Percentiles rank a stretch among this genome's conserved stretches.
Evolutionary conservation across 306 rosid species (phyloP).

Genomic region (peach (Prunus persica)): DNA sequence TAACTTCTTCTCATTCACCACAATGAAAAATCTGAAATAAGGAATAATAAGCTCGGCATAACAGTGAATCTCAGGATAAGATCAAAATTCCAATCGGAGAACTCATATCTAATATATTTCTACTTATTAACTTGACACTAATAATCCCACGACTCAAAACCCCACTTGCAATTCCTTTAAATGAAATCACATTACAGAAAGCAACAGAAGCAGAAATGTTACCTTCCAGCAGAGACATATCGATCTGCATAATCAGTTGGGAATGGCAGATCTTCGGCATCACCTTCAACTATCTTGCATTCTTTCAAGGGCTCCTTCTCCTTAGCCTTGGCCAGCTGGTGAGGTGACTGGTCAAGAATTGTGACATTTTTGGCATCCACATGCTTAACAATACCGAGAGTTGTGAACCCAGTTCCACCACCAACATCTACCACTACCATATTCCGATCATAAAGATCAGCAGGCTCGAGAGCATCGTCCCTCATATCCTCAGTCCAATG

Average conservation of each 20-base stretch:
- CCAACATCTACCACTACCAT: slow-evolving; percentile 90
- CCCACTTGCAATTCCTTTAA: background rate
- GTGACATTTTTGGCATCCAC: slow-evolving; percentile 93
- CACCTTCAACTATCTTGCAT: slow-evolving; percentile 79
- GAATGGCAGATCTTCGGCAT: slow-evolving; percentile 87
- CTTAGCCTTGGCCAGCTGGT: slow-evolving; percentile 96
- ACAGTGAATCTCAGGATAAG: background rate
- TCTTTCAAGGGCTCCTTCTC: slow-evolving; percentile 83
- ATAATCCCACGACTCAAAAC: background rate
- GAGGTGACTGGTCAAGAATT: slow-evolving; percentile 91
- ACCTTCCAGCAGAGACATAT: slow-evolving; percentile 97
- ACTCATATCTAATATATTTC: background rate
- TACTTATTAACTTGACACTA: background rate
- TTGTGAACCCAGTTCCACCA: slow-evolving; percentile 90
- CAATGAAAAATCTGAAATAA: background rate
- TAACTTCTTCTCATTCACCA: slow-evolving; percentile 3
- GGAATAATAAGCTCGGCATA: background rate
- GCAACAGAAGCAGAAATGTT: slow-evolving; percentile 1
- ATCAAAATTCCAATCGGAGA: background rate
- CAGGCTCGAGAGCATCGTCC: slow-evolving; percentile 91
- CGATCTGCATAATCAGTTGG: slow-evolving; percentile 81
- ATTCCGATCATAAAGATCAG: slow-evolving; percentile 62
- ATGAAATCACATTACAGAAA: slow-evolving; percentile 1
- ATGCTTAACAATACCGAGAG: slow-evolving; percentile 80
- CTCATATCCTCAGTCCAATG: slow-evolving; percentile 98